phyloP scores from a whole-genome alignment of 1,284 basidiomycete genomes.

The Ceratobasidium papillatum region DNA sequence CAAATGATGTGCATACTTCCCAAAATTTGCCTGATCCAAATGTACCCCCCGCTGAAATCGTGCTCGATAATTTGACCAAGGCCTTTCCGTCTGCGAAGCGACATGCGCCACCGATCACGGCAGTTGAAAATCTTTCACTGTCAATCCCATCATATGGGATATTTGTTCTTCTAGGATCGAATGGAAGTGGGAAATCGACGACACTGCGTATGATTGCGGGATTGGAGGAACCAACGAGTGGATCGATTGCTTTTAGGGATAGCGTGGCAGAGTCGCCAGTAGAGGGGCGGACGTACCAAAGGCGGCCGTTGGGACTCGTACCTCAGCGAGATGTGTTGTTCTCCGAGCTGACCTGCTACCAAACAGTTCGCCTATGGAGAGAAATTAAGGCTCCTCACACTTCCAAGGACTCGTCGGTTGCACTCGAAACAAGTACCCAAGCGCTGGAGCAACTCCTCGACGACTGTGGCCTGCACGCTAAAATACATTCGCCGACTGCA shows the following conservation, averaged over 20 bases:
- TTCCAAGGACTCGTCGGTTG: slow-evolving; percentile 44
- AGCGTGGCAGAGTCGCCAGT: slow-evolving; percentile 53
- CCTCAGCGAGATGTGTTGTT: slow-evolving; percentile 86
- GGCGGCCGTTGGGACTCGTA: slow-evolving; percentile 76
- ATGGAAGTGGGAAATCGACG: slow-evolving; percentile 81
- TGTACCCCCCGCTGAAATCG: slow-evolving; percentile 55
- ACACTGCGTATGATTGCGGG: slow-evolving; percentile 72
- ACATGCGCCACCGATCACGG: slow-evolving; percentile 57
- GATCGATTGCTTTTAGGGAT: slow-evolving; percentile 70
- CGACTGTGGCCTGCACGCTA: slow-evolving; percentile 75
- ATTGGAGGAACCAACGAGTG: slow-evolving; percentile 65
- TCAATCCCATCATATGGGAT: slow-evolving; percentile 74
- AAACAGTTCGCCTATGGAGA: slow-evolving; percentile 77
- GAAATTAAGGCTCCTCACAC: slow-evolving; percentile 74
- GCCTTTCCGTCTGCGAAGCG: slow-evolving; percentile 54
- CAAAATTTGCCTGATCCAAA: slow-evolving; percentile 40
- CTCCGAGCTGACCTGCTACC: slow-evolving; percentile 75
- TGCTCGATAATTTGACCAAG: slow-evolving; percentile 67
- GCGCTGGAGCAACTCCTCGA: slow-evolving; percentile 68
- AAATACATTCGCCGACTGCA: slow-evolving; percentile 70
- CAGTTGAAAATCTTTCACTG: slow-evolving; percentile 69
- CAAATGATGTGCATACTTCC: slow-evolving; percentile 51
- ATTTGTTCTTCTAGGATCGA: slow-evolving; percentile 73
- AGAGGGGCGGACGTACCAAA: slow-evolving; percentile 48
- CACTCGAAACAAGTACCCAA: slow-evolving; percentile 50